Evolutionary conservation across 495 filamentous ascomycete species (phyloP).

Genomic region (Bathelium albidoporum): DNA sequence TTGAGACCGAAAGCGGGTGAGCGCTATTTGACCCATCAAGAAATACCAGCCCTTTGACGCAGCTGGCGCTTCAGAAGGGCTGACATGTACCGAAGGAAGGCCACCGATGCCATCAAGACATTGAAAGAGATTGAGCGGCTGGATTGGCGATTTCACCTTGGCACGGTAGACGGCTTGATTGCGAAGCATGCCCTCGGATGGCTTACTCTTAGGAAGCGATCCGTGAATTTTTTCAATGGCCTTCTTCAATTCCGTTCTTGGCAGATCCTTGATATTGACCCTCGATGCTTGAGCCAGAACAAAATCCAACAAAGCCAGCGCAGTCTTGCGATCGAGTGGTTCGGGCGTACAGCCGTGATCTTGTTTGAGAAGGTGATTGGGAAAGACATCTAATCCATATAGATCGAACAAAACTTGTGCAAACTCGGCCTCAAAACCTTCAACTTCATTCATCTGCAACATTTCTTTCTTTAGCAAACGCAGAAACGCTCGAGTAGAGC

Average conservation of each 20-base stretch:
- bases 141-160: conserved; percentile 69
- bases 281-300: conserved; percentile 68
- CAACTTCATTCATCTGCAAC: conserved; percentile 27
- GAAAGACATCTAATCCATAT: conserved; percentile 69
- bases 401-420: conserved; percentile 84
- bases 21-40: conserved; percentile 72
- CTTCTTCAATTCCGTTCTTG: conserved; percentile 76
- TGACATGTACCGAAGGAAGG: conserved; percentile 42
- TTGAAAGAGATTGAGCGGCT: conserved; percentile 69
- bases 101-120: conserved; percentile 62
- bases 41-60: conserved; percentile 89
- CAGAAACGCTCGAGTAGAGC: conserved; percentile 78
- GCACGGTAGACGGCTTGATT: conserved; percentile 66
- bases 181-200: conserved; percentile 55
- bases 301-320: conserved; percentile 68
- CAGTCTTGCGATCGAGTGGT: conserved; percentile 63
- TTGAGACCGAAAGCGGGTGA: conserved; percentile 79
- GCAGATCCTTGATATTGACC: conserved; percentile 81
- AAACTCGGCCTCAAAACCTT: conserved; percentile 51
- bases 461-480: conserved; percentile 73
- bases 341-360: conserved; percentile 71
- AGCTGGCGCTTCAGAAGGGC: conserved; percentile 44
- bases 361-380: conserved; percentile 41
- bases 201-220: conserved; percentile 54
- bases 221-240: conserved; percentile 85